These are phyloP conservation scores for Debaryomyces maramus DNA, from an alignment of 805 yeast species.

Conservation along the genomic window DNA sequence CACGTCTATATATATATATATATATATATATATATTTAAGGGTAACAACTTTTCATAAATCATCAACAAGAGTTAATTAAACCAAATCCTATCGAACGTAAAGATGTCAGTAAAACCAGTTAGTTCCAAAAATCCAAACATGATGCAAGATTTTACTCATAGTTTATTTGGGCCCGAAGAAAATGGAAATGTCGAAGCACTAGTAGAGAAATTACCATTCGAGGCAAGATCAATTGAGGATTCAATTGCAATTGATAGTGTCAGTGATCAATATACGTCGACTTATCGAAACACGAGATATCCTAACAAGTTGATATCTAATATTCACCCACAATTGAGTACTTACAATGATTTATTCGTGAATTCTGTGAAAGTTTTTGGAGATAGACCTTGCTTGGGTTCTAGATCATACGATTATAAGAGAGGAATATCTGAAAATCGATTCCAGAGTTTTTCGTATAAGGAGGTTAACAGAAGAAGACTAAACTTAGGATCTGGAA, in stretches of 20 bases:
- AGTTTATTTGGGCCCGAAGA: background rate
- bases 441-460: constrained; percentile 20
- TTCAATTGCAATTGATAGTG: constrained; percentile 7
- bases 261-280: constrained; percentile 26
- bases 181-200: constrained; percentile 5
- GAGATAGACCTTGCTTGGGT: constrained; percentile 23
- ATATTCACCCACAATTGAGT: constrained; percentile 20
- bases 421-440: constrained; percentile 6
- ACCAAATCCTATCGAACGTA: too few relatives aligned
- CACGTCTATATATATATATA: too few relatives aligned
- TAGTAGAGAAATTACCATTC: constrained; percentile 12
- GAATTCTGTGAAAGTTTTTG: constrained; percentile 17
- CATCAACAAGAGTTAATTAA: too few relatives aligned
- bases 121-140: too few relatives aligned
- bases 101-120: too few relatives aligned
- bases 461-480: constrained; percentile 31
- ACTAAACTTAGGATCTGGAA: constrained; percentile 39
- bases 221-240: constrained; percentile 3
- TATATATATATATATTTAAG: too few relatives aligned
- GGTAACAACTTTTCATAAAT: too few relatives aligned
- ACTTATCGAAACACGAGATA: constrained; percentile 39
- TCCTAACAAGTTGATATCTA: constrained; percentile 12
- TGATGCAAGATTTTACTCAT: background rate
- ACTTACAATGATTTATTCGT: constrained; percentile 22
- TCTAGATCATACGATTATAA: constrained; percentile 20